Conservation (phyloP, 345 rosid species). For the Populus euphratica region DNA sequence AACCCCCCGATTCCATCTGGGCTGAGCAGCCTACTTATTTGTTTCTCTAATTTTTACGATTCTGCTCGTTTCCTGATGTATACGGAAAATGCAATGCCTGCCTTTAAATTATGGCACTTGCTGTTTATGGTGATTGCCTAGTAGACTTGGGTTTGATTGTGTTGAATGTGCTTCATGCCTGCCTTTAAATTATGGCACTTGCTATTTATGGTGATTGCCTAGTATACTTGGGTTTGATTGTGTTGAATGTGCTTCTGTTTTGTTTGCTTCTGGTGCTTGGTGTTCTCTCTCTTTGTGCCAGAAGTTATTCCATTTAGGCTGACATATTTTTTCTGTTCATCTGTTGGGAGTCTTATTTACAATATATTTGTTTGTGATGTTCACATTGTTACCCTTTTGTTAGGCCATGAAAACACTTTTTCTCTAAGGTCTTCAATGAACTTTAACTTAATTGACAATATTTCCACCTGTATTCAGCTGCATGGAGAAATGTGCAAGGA, state of each 20-base stretch:
- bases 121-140: neutral
- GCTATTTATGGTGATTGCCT: neutral
- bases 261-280: neutral
- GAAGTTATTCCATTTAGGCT: neutral
- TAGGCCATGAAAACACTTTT: neutral
- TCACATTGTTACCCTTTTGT: neutral
- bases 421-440: neutral
- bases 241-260: neutral
- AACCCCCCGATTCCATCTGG: neutral
- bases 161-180: neutral
- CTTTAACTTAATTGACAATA: slow-evolving; percentile 8
- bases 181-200: neutral
- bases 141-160: neutral
- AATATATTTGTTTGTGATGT: neutral
- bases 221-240: neutral
- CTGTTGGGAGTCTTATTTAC: neutral
- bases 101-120: neutral
- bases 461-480: slow-evolving; percentile 41
- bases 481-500: slow-evolving; percentile 91
- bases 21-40: neutral
- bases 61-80: neutral
- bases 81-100: neutral
- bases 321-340: neutral
- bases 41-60: neutral
- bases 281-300: neutral